Evolutionary conservation across 129 eudicot species (phyloP), one percentile per base, ranked within the genome.

Genomic region (Rutidosis leptorrhynchoides): DNA sequence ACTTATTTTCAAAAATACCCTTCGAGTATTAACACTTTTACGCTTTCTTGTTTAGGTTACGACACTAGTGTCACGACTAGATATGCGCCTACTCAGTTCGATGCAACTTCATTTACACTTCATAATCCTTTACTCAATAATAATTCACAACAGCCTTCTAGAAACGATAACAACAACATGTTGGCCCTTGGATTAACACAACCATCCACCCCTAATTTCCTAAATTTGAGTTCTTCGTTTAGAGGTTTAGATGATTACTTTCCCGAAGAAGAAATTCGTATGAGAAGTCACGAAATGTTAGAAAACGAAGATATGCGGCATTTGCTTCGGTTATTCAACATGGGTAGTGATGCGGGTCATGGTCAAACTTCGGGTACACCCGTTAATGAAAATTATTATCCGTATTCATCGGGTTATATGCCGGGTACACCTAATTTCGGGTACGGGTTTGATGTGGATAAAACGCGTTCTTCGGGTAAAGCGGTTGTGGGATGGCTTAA

Each of bases 401-500:
- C 78, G 9, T 84, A 77, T 76, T 52, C 90, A 35, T 61, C 89
- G 14, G 80, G 68, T 55, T 92, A 48, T 62, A 72, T 65, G 73
- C 95, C 96, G 16, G 73, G 75, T 68, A 73, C 83, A 9, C 78
- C 98, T 11, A 74, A 67, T 73, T 82, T 74, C 16, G 69, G 67
- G 25, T 78, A 79, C 58, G 69, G 58, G 17, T 79, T 83, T 62
- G 83, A 76, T 26, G 96, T 85, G 73, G 95, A 92, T 48, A 81
- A 69, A 46, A 62, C 88, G 6, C 95, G 91, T 32, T 74, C 96
- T 12, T 88, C 98, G 25, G 98, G 98, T 23, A 92, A 92, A 80
- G 98, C 96, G 16, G 98, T 92, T 23, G 95, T 92, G 10, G 98
- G 98, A 24, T 92, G 98, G 98, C 92, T 88, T 23, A 92, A 92